Conservation (phyloP, 345 rosid genomes). For the Ceriops decandra region DNA sequence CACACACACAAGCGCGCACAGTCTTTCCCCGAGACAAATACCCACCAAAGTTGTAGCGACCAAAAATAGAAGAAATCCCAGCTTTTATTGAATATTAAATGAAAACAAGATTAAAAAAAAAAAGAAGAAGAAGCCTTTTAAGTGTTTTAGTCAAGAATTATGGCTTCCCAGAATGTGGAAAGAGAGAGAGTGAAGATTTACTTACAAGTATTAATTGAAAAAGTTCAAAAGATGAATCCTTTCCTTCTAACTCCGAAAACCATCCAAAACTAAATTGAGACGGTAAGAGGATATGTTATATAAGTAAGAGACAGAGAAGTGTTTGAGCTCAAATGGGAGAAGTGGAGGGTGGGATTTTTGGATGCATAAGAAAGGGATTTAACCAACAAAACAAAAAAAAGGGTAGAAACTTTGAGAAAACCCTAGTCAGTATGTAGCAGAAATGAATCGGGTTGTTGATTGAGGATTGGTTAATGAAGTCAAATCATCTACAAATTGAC, state of each 20-base stretch:
- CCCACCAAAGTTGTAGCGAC: background rate
- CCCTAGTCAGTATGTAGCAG: no score
- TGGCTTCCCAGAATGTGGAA: background rate
- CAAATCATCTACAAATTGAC: background rate
- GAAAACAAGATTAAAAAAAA: background rate
- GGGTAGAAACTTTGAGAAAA: background rate
- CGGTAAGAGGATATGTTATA: background rate
- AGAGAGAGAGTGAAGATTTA: background rate
- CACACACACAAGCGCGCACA: background rate
- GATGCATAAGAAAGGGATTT: background rate
- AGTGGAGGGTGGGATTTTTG: background rate
- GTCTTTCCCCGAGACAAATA: background rate
- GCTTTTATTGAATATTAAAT: background rate
- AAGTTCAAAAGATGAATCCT: constrained; percentile 10
- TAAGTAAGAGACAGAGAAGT: background rate
- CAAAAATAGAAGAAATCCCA: background rate
- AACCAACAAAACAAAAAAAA: background rate
- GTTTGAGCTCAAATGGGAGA: background rate
- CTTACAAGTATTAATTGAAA: constrained; percentile 8
- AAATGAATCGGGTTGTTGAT: no score
- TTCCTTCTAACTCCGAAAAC: background rate
- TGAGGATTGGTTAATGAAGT: background rate
- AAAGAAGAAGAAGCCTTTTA: background rate
- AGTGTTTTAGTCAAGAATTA: background rate
- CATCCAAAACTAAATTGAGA: background rate